Evolutionary conservation across 2,329 filamentous ascomycete genomes (phyloP), one percentile per base, ranked within the genome.

Genomic region (Purpureocillium takamizusanense): DNA sequence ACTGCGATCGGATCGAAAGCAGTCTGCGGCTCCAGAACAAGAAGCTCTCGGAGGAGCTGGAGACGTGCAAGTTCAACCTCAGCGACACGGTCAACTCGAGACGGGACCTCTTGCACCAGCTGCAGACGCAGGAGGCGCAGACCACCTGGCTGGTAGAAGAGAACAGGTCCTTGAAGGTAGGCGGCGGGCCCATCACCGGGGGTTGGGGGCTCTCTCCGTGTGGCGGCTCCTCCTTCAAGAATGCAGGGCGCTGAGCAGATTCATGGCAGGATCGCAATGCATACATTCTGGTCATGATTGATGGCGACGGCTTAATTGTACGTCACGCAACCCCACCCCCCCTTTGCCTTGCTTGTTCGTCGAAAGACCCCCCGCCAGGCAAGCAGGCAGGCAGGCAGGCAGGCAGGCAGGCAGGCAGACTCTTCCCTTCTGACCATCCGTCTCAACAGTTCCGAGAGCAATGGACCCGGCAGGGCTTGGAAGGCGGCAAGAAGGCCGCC

Each of bases 251-350:
- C n/a, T n/a, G n/a, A n/a, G n/a, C n/a, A n/a, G n/a, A n/a, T n/a
- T n/a, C n/a, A n/a, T n/a, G n/a, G n/a, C 48, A 77, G 70, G 68
- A 64, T 42, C 64, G 60, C 36, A 79, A 78, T 55, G 66, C 71
- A 31, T 82, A 82, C 53, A 63, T 80, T 49, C 56, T 75, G 46
- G 67, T 79, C 30, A 52, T 81, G 46, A 71, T 83, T 47, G 78
- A 82, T 53, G 78, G 77, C 29, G 72, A 83, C 53, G 74, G 75
- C 33, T 65, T 80, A 42, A 61, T 80, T 54, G 77, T 81, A 49
- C 38, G 51, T 25, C n/a, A n/a, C n/a, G n/a, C n/a, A n/a, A n/a
- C n/a, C n/a, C n/a, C n/a, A n/a, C n/a, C n/a, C n/a, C n/a, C n/a
- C n/a, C n/a, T n/a, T n/a, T n/a, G n/a, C 10, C 21, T 25, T 25